Evolutionary conservation across 1,284 basidiomycete species (phyloP).

Genomic region (Erythrobasidium hasegawianum): DNA sequence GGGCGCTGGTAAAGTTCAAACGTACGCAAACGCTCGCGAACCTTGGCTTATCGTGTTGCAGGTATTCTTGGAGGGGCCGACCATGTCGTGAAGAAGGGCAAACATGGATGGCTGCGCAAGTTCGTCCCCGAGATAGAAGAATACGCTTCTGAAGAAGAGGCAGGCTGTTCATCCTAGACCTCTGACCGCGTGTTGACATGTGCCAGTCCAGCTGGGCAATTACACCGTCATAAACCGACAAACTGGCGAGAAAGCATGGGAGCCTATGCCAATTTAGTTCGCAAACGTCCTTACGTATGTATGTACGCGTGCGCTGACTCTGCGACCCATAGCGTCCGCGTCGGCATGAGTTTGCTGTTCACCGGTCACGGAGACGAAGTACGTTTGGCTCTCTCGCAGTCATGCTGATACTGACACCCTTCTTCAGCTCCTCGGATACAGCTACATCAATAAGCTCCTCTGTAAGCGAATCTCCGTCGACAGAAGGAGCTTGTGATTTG

Average conservation of each 20-base stretch:
- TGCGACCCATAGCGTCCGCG: not conserved
- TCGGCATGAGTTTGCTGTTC: conserved; percentile 34
- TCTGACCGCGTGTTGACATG: not conserved
- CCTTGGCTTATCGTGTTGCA: not conserved
- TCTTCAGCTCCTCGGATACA: conserved; percentile 12
- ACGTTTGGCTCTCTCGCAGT: not conserved
- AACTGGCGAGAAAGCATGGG: conserved; percentile 36
- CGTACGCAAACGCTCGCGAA: not conserved
- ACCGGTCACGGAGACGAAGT: conserved; percentile 14
- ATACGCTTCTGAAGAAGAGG: conserved; percentile 17
- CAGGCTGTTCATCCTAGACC: not conserved
- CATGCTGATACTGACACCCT: not conserved
- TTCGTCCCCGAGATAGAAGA: conserved; percentile 26
- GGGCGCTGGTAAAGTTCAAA: not conserved
- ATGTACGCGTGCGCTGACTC: not conserved
- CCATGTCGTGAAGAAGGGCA: not conserved
- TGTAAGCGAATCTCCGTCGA: too few relatives aligned
- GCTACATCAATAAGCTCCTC: conserved; percentile 6
- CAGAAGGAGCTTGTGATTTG: too few relatives aligned
- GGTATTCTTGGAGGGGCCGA: conserved; percentile 14
- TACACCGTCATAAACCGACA: conserved; percentile 34
- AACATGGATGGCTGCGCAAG: conserved; percentile 16
- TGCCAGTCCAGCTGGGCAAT: conserved; percentile 37
- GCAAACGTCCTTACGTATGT: conserved; percentile 9
- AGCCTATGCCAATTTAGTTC: conserved; percentile 39